Evolutionary conservation across 2,329 filamentous ascomycete genomes (phyloP).

Genomic region (Paraconiothyrium brasiliense): DNA sequence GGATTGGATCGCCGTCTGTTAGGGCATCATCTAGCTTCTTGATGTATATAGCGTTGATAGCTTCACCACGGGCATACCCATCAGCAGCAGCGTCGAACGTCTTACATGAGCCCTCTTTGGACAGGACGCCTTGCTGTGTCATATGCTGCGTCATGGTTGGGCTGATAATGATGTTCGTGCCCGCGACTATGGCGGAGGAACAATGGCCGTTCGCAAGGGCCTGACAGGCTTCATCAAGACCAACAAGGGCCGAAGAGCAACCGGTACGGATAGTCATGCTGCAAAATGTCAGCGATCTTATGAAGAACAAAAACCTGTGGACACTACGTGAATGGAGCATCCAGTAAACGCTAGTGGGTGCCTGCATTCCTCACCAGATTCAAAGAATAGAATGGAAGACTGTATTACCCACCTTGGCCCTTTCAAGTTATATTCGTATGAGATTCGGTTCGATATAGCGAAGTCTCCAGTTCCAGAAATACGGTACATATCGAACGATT

Average conservation of each 20-base stretch:
- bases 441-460: slow-evolving; percentile 34
- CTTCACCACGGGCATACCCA: slow-evolving; percentile 34
- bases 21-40: slow-evolving; percentile 67
- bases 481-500: slow-evolving; percentile 17
- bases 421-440: slow-evolving; percentile 33
- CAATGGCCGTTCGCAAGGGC: slow-evolving; percentile 22
- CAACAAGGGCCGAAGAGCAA: slow-evolving; percentile 46
- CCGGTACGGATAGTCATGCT: slow-evolving; percentile 48
- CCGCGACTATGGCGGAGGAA: slow-evolving; percentile 27
- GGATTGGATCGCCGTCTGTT: slow-evolving; percentile 62
- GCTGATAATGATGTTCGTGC: slow-evolving; percentile 31
- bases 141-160: slow-evolving; percentile 23
- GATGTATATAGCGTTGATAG: slow-evolving; percentile 59
- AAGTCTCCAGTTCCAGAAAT: slow-evolving; percentile 28
- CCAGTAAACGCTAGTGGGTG: too few species aligned
- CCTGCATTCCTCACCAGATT: neutral
- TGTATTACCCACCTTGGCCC: slow-evolving; percentile 25
- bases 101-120: slow-evolving; percentile 26
- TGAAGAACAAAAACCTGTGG: too few species aligned
- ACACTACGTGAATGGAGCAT: too few species aligned
- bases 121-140: slow-evolving; percentile 23
- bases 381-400: neutral
- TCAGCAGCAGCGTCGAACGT: slow-evolving; percentile 28
- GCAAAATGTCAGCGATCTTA: too few species aligned
- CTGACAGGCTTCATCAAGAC: slow-evolving; percentile 30